These are phyloP conservation scores for Bruguiera gymnorhiza DNA, from an alignment of 345 rosid genomes.

Conservation along the genomic window DNA sequence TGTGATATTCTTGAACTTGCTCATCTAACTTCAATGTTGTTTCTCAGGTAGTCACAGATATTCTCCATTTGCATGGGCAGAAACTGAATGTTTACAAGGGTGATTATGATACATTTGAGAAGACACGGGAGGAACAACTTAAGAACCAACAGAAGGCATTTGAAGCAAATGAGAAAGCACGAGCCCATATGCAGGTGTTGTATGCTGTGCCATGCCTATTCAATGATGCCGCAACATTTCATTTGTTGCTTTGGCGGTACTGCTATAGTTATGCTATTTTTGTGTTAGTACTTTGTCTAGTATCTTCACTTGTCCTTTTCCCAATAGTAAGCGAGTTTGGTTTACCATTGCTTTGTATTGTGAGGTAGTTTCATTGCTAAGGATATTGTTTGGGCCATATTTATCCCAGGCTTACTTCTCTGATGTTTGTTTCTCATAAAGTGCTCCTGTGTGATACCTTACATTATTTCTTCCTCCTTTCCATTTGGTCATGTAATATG, in stretches of 20 bases:
- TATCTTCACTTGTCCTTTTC: too few relatives aligned
- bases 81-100: constrained; percentile 77
- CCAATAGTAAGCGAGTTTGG: too few relatives aligned
- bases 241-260: constrained; percentile 4
- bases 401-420: neutral
- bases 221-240: neutral
- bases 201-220: neutral
- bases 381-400: too few relatives aligned
- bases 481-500: neutral
- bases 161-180: constrained; percentile 76
- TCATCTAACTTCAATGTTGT: constrained; percentile 7
- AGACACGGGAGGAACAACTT: constrained; percentile 75
- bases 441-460: neutral
- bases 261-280: too few relatives aligned
- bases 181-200: constrained; percentile 93
- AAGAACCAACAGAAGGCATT: constrained; percentile 92
- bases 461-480: neutral
- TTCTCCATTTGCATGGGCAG: constrained; percentile 86
- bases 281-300: too few relatives aligned
- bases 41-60: constrained; percentile 91
- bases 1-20: neutral
- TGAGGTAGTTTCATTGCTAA: too few relatives aligned
- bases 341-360: too few relatives aligned
- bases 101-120: constrained; percentile 84
- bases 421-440: neutral